These are phyloP conservation scores for Alternaria gansuensis DNA, from an alignment of 2,329 filamentous ascomycete genomes.

Conservation along the genomic window DNA sequence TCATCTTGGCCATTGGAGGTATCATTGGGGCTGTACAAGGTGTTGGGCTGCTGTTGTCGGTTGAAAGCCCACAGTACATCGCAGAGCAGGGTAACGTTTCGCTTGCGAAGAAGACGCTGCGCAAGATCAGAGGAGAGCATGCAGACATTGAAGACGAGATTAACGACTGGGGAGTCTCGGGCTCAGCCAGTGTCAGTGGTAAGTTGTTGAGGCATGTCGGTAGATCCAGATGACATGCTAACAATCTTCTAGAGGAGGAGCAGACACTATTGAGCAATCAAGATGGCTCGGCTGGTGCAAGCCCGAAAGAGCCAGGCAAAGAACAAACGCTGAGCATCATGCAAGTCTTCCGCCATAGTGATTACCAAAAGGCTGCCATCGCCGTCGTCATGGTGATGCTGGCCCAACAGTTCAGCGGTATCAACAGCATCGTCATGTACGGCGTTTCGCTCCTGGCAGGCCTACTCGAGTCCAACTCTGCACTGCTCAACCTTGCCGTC, in stretches of 20 bases:
- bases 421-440: slow-evolving; percentile 99
- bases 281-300: slow-evolving; percentile 37
- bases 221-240: slow-evolving; percentile 17
- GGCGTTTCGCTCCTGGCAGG: slow-evolving; percentile 87
- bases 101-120: slow-evolving; percentile 72
- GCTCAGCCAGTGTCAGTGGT: slow-evolving; percentile 43
- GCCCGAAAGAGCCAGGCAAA: slow-evolving; percentile 38
- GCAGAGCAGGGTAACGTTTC: slow-evolving; percentile 70
- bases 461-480: slow-evolving; percentile 82
- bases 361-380: slow-evolving; percentile 81
- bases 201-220: slow-evolving; percentile 1
- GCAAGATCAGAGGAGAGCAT: slow-evolving; percentile 75
- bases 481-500: slow-evolving; percentile 84
- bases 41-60: slow-evolving; percentile 71
- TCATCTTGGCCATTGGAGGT: slow-evolving; percentile 79
- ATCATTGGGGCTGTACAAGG: slow-evolving; percentile 73
- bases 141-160: slow-evolving; percentile 78
- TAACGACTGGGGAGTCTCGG: slow-evolving; percentile 56
- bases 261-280: slow-evolving; percentile 69
- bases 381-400: slow-evolving; percentile 94
- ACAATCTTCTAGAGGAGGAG: slow-evolving; percentile 65
- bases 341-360: slow-evolving; percentile 70
- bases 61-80: slow-evolving; percentile 90
- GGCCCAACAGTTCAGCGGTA: slow-evolving; percentile 87
- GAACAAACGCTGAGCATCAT: slow-evolving; percentile 56